phyloP scores from a whole-genome alignment of 306 rosid species.

The Oemleria cerasiformis region DNA sequence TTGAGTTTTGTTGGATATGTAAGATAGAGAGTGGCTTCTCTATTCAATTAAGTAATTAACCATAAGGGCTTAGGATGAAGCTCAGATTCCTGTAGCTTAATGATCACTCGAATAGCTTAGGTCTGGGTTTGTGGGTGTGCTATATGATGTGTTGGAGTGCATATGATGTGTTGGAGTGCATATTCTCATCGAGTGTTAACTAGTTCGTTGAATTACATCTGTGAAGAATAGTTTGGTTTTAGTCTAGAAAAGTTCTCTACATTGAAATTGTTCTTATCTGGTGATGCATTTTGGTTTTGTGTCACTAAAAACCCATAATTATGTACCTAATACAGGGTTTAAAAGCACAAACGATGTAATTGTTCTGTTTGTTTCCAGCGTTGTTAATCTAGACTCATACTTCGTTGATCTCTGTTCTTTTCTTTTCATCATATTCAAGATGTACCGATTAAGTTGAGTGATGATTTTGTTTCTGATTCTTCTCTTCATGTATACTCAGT shows the following conservation, averaged over 20 bases:
- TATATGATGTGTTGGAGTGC: neutral
- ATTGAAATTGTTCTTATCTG: neutral
- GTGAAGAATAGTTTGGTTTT: neutral
- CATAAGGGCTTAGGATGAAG: neutral
- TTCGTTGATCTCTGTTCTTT: neutral
- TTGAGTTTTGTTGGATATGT: neutral
- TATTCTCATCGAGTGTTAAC: neutral
- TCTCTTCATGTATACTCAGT: conserved; percentile 39
- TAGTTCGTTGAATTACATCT: neutral
- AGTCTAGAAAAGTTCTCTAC: neutral
- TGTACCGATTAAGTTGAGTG: neutral
- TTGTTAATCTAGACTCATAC: neutral
- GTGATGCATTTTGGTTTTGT: neutral
- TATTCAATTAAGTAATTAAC: too few relatives aligned
- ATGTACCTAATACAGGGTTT: neutral
- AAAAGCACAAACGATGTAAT: neutral
- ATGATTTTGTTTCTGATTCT: neutral
- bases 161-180: neutral
- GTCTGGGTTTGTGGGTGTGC: neutral
- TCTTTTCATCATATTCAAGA: neutral
- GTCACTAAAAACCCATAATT: neutral
- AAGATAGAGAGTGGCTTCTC: neutral
- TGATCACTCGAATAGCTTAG: neutral
- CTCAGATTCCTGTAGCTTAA: neutral
- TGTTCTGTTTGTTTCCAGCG: neutral